Conservation (phyloP, 345 rosid genomes). For the Brassica incana region DNA sequence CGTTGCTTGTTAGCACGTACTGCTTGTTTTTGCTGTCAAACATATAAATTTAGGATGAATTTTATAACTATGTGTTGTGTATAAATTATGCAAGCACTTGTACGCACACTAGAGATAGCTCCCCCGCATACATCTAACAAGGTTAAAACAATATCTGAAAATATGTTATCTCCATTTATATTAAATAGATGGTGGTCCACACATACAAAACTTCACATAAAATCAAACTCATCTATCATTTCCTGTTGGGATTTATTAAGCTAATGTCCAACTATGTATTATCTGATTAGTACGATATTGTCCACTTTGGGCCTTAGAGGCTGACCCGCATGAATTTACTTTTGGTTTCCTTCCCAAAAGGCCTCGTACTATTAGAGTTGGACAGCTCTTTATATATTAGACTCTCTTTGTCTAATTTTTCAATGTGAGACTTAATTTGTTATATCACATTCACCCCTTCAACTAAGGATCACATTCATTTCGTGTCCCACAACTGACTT, state of each 20-base stretch:
- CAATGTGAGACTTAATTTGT: too few relatives aligned
- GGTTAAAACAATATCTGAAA: constrained; percentile 30
- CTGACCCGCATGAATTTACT: too few relatives aligned
- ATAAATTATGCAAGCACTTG: not conserved
- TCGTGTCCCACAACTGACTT: too few relatives aligned
- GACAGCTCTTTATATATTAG: too few relatives aligned
- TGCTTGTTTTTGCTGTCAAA: not conserved
- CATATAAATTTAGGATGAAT: not conserved
- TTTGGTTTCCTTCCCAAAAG: too few relatives aligned
- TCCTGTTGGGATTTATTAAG: not conserved
- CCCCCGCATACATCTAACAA: not conserved
- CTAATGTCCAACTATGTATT: too few relatives aligned
- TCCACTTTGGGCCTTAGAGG: too few relatives aligned
- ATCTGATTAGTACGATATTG: too few relatives aligned
- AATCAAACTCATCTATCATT: constrained; percentile 10
- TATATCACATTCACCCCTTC: too few relatives aligned
- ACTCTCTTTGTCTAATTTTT: too few relatives aligned
- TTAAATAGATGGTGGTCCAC: constrained; percentile 17
- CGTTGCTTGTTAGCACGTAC: not conserved
- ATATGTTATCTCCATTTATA: constrained; percentile 24
- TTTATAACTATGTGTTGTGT: not conserved
- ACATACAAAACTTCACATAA: not conserved
- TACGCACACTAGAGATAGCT: not conserved
- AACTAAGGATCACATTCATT: too few relatives aligned
- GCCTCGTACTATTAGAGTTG: too few relatives aligned